These are phyloP conservation scores for Nakazawaea peltata DNA, from an alignment of 805 yeast species.

Conservation along the genomic window DNA sequence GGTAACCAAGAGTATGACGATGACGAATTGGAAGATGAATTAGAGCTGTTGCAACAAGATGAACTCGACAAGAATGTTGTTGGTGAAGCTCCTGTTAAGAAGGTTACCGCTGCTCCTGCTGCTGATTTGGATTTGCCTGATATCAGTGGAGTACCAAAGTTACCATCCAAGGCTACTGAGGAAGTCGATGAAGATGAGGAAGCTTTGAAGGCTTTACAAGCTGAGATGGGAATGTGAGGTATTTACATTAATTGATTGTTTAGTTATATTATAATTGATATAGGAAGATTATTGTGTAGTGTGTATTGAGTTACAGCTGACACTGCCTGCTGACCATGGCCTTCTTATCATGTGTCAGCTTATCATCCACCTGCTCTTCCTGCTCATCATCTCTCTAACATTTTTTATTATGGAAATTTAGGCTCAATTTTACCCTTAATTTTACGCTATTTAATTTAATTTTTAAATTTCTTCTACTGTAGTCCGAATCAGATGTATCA, in stretches of 20 bases:
- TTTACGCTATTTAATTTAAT: too few species aligned
- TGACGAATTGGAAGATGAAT: conserved; percentile 91
- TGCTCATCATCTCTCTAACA: too few species aligned
- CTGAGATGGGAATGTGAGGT: conserved; percentile 68
- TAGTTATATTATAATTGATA: too few species aligned
- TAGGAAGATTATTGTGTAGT: too few species aligned
- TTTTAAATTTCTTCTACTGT: too few species aligned
- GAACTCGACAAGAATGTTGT: conserved; percentile 54
- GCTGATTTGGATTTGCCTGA: conserved; percentile 39
- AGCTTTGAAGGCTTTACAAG: conserved; percentile 73
- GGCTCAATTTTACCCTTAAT: too few species aligned
- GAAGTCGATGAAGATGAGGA: conserved; percentile 69
- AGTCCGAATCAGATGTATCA: too few species aligned
- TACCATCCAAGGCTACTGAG: conserved; percentile 33
- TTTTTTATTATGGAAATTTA: too few species aligned
- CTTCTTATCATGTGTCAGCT: too few species aligned
- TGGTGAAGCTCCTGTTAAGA: conserved; percentile 32
- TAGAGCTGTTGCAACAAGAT: conserved; percentile 82
- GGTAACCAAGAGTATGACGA: conserved; percentile 75
- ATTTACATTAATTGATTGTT: conserved; percentile 1
- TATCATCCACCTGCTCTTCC: too few species aligned
- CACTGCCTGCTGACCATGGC: too few species aligned
- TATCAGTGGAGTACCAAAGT: conserved; percentile 35
- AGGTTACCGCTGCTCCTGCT: conserved; percentile 12
- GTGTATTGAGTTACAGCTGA: too few species aligned